Conservation (phyloP, 2,329 filamentous ascomycete genomes). For the Beauveria sp. region DNA sequence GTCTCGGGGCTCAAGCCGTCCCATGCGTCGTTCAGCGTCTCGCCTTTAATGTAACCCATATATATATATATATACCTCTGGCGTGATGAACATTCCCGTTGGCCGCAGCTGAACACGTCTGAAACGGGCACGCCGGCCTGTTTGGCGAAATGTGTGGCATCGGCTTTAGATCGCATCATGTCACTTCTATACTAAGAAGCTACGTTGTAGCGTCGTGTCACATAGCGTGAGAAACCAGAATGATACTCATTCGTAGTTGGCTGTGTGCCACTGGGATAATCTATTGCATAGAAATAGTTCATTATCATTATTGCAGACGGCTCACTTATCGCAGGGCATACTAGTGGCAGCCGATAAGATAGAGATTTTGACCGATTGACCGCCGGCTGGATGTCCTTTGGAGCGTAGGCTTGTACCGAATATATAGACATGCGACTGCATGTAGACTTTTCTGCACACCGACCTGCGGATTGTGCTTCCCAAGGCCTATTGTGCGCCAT, state of each 20-base stretch:
- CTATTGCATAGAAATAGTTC: background rate
- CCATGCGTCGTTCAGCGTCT: background rate
- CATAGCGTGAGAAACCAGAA: background rate
- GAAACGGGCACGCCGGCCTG: background rate
- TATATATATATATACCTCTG: background rate
- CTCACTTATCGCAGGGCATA: background rate
- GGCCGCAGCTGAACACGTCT: background rate
- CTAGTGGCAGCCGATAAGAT: background rate
- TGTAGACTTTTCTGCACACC: background rate
- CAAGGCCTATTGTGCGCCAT: background rate
- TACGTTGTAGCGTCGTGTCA: background rate
- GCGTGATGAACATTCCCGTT: background rate
- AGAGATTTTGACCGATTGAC: background rate
- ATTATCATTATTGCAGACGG: background rate
- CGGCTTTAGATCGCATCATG: background rate
- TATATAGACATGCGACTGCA: background rate
- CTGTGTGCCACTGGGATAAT: background rate
- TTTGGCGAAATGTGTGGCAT: background rate
- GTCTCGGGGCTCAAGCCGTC: background rate
- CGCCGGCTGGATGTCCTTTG: background rate
- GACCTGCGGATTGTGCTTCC: background rate
- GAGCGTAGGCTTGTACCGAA: too few species aligned
- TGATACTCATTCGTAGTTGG: background rate
- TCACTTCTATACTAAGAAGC: background rate
- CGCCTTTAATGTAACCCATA: background rate